phyloP scores from a whole-genome alignment of 179 eudicot species.

The Sideroxylon spinosum region DNA sequence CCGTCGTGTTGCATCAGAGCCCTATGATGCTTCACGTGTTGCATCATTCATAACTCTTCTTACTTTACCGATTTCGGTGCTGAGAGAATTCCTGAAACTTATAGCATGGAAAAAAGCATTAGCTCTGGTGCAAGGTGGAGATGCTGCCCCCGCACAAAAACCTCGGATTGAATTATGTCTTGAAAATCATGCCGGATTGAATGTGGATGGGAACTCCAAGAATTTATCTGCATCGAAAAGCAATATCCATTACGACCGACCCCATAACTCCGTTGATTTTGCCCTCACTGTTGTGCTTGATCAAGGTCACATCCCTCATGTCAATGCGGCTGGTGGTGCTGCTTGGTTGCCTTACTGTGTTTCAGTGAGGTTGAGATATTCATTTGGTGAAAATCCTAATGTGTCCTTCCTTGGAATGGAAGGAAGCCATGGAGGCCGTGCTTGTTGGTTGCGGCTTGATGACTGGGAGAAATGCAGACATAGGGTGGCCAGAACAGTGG shows the following conservation, averaged over 20 bases:
- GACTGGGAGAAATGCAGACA: conserved; percentile 93
- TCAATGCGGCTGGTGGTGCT: conserved; percentile 94
- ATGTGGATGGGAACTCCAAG: conserved; percentile 55
- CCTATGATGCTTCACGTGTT: conserved; percentile 95
- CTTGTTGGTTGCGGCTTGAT: conserved; percentile 73
- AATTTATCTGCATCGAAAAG: conserved; percentile 73
- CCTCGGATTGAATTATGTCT: conserved; percentile 91
- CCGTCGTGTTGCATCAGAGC: conserved; percentile 97
- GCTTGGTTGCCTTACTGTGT: conserved; percentile 98
- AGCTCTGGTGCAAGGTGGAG: conserved; percentile 84
- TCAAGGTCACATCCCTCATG: conserved; percentile 74
- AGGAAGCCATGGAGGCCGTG: conserved; percentile 97
- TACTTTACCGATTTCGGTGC: conserved; percentile 78
- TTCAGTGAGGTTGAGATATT: conserved; percentile 77
- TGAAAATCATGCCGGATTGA: conserved; percentile 77
- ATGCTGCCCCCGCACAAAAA: conserved; percentile 75
- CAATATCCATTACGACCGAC: conserved; percentile 80
- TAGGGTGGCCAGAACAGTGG: conserved; percentile 67
- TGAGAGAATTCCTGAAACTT: conserved; percentile 84
- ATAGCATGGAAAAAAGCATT: conserved; percentile 89
- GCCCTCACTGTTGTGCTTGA: conserved; percentile 90
- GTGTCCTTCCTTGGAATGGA: conserved; percentile 84
- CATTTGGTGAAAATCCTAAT: conserved; percentile 61
- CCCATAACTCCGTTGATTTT: conserved; percentile 77
- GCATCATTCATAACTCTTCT: conserved; percentile 96